phyloP scores from a whole-genome alignment of 257 asterid genomes.

The Cinchona pubescens region DNA sequence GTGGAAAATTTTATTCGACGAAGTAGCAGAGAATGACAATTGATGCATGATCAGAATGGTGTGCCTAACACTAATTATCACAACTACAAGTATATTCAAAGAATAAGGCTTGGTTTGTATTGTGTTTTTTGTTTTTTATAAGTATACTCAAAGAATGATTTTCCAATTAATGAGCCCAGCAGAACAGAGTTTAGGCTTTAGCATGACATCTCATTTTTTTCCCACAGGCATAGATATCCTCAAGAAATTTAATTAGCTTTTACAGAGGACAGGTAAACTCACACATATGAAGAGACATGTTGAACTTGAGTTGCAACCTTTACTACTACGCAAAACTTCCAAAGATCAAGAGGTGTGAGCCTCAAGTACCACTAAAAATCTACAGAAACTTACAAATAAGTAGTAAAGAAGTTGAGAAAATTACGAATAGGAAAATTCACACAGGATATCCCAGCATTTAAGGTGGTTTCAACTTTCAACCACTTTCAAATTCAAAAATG shows the following conservation, averaged over 20 bases:
- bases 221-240: background rate
- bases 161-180: too few species aligned
- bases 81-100: too few species aligned
- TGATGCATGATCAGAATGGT: background rate
- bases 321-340: background rate
- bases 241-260: background rate
- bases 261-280: background rate
- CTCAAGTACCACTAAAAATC: background rate
- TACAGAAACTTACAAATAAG: background rate
- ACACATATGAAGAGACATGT: background rate
- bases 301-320: background rate
- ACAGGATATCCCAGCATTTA: too few species aligned
- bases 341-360: background rate
- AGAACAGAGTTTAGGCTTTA: background rate
- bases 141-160: too few species aligned
- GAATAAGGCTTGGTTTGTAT: too few species aligned
- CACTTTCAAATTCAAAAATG: background rate
- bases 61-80: too few species aligned
- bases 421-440: background rate
- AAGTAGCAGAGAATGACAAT: too few species aligned
- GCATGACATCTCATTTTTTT: background rate
- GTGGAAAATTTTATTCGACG: background rate
- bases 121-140: too few species aligned
- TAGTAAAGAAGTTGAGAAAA: background rate
- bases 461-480: too few species aligned